Percentiles rank a stretch among this genome's conserved stretches.
phyloP scores from a whole-genome alignment of 495 filamentous ascomycete genomes.

The Physcia stellaris region DNA sequence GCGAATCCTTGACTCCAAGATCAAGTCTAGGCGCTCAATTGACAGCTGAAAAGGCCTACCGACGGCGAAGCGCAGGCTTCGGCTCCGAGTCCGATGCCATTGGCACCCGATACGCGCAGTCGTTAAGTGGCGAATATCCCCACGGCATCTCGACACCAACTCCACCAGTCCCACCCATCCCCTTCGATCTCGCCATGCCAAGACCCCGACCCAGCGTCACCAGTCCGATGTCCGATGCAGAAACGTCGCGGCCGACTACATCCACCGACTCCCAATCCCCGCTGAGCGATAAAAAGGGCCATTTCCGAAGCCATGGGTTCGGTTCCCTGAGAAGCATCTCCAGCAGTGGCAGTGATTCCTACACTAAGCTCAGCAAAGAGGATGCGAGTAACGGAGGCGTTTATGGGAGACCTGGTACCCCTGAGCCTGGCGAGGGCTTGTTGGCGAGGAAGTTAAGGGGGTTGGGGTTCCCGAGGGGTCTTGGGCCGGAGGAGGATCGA shows the following conservation, averaged over 20 bases:
- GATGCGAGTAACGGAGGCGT: constrained; percentile 54
- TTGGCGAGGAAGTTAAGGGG: constrained; percentile 39
- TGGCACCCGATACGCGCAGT: background rate
- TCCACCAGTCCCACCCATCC: constrained; percentile 11
- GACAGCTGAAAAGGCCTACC: constrained; percentile 39
- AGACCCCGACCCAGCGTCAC: background rate
- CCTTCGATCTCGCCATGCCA: constrained; percentile 4
- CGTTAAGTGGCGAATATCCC: constrained; percentile 1
- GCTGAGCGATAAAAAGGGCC: background rate
- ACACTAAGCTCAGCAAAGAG: constrained; percentile 54
- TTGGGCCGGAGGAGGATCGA: too few species aligned
- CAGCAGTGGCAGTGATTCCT: constrained; percentile 21
- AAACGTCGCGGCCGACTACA: background rate
- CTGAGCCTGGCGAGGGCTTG: constrained; percentile 37
- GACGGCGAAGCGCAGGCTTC: constrained; percentile 43
- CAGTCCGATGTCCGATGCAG: background rate
- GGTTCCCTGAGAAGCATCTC: constrained; percentile 3
- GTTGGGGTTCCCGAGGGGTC: constrained; percentile 29
- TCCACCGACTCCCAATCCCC: background rate
- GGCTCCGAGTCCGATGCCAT: constrained; percentile 20
- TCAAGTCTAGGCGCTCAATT: constrained; percentile 21
- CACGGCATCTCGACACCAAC: background rate
- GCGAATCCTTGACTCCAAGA: constrained; percentile 21
- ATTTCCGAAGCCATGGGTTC: constrained; percentile 14
- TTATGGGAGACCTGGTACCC: constrained; percentile 25